Evolutionary conservation across 2,329 filamentous ascomycete genomes (phyloP).

Genomic region (Colletotrichum orchidophilum): DNA sequence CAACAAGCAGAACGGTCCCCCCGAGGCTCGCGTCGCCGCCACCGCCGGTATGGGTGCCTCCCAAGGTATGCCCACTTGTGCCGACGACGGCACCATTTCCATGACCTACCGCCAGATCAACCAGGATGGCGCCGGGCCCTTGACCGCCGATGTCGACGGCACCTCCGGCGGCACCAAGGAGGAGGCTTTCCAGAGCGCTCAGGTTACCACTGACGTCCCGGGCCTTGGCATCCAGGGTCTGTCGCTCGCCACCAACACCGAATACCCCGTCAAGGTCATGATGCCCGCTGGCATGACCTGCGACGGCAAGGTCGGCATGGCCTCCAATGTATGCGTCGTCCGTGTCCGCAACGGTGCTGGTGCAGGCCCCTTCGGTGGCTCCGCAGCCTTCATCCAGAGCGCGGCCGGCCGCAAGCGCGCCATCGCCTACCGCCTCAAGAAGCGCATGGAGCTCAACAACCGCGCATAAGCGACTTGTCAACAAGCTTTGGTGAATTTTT

Average conservation of each 20-base stretch:
- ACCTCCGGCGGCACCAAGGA: conserved; percentile 71
- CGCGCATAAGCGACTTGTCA: conserved; percentile 29
- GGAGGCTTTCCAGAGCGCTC: conserved; percentile 66
- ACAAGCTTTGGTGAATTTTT: neutral
- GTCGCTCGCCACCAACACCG: conserved; percentile 67
- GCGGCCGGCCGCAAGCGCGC: conserved; percentile 68
- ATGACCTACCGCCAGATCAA: conserved; percentile 77
- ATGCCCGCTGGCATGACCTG: conserved; percentile 77
- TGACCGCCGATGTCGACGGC: conserved; percentile 67
- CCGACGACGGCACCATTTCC: conserved; percentile 67
- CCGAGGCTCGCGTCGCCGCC: conserved; percentile 63
- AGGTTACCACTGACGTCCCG: conserved; percentile 69
- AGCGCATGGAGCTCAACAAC: conserved; percentile 46
- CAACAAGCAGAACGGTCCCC: conserved; percentile 51
- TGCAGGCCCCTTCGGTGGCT: conserved; percentile 74
- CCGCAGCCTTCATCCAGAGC: conserved; percentile 71
- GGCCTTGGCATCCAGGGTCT: conserved; percentile 65
- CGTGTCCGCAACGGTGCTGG: conserved; percentile 69
- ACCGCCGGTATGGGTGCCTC: conserved; percentile 63
- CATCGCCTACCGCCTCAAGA: conserved; percentile 60
- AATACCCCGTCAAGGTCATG: conserved; percentile 72
- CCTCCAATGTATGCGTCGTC: conserved; percentile 70
- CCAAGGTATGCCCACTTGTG: conserved; percentile 67
- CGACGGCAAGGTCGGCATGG: conserved; percentile 66
- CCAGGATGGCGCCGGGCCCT: conserved; percentile 74